Base-by-base conservation (phyloP, 768 basidiomycete species). In the Tulasnella sp. region DNA sequence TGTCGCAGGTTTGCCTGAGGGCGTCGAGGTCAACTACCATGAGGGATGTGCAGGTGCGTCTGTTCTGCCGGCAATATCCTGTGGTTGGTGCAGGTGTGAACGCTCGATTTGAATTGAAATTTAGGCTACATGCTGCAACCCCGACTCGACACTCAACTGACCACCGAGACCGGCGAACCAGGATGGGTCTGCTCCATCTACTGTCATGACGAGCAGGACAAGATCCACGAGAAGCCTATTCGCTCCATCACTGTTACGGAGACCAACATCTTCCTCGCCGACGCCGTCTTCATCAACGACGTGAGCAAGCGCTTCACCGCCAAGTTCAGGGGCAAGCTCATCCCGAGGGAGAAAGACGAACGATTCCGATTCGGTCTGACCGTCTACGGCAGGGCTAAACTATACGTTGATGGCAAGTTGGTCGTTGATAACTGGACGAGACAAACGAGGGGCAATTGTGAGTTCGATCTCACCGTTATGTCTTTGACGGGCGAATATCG, bases 361-460 rank as follows among this genome's bases (percentile, higher is more conserved):
- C 83, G 83, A 24, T 87, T 84, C 81, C 83, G 85, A 78, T 86
- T 86, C 80, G 85, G 85, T 10, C 71, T 83, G 18, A 81, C 81
- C 34, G 84, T 85, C 42, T 84, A 84, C 38, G 85, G 85, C 19
- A 76, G 81, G 48, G 91, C 90, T 8, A 91, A 91, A 84, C 85
- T 94, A 1, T 93, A 87, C 85, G 84, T 94, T 39, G 83, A 87
- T 79, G 85, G 84, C 21, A 79, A 85, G 80, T 75, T 85, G 68
- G 79, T 85, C 46, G 80, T 96, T 76, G 93, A 96, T 83, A 95
- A 95, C 84, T 94, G 93, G 90, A 92, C 91, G 16, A 88, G 90
- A 36, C 93, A 94, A 83, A 87, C 87, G 3, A 89, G 88, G 0
- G 91, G 92, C 0, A 91, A 92, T 81, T 90, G 18, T 91, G 10